A percentile compares a stretch with the other conserved stretches of the same genome.
These are phyloP conservation scores for Poterioochromonas sp. DNA, from an alignment of 352 stramenopile genomes.

Conservation along the genomic window DNA sequence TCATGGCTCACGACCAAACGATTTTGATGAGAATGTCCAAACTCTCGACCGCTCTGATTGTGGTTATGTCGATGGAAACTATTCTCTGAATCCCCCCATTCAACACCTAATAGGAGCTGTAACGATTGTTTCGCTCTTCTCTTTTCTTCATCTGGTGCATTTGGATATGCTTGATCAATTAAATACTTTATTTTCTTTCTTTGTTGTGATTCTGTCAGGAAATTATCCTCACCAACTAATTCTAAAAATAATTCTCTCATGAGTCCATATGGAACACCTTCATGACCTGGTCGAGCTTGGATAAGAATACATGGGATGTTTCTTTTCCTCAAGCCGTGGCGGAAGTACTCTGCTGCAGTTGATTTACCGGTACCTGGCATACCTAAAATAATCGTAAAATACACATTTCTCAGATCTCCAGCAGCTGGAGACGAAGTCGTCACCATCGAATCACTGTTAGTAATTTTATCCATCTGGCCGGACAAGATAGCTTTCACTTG, in stretches of 20 bases:
- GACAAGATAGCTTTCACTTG: neutral
- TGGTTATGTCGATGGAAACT: no score
- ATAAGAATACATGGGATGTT: constrained; percentile 9
- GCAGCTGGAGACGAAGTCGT: neutral
- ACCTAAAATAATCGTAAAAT: constrained; percentile 10
- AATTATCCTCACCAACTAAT: constrained; percentile 23
- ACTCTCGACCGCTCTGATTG: neutral
- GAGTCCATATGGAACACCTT: constrained; percentile 3
- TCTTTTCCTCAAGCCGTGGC: neutral
- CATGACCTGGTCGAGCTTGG: neutral
- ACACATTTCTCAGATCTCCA: neutral
- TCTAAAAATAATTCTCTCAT: constrained; percentile 25
- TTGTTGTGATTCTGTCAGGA: neutral
- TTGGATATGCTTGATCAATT: neutral
- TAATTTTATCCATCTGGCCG: neutral
- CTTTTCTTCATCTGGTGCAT: constrained; percentile 2
- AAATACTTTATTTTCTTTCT: neutral
- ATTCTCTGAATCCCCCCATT: neutral
- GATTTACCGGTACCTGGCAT: constrained; percentile 23
- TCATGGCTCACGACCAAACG: neutral
- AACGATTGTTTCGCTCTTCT: neutral
- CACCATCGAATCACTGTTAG: neutral
- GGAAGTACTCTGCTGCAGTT: constrained; percentile 19
- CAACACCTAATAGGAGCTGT: constrained; percentile 4
- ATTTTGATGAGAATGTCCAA: neutral